Percentiles rank a stretch among this genome's conserved stretches.
Conservation (phyloP, 306 rosid species). For the Quercus alba region DNA sequence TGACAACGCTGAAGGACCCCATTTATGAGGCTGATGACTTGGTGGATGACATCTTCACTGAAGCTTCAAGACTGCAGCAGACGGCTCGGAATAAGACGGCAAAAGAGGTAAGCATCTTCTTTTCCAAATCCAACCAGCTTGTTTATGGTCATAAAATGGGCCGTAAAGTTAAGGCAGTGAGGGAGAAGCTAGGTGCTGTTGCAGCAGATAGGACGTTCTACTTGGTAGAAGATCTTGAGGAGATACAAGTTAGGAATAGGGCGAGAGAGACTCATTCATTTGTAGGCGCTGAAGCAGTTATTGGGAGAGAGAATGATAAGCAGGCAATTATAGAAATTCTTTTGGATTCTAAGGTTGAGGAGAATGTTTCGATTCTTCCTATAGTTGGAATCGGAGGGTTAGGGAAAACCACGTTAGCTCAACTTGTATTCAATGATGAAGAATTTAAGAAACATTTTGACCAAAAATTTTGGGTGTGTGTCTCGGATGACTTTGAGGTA, state of each 20-base stretch:
- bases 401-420: slow-evolving; percentile 19
- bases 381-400: slow-evolving; percentile 12
- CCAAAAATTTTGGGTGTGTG: background rate
- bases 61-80: background rate
- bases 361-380: background rate
- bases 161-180: background rate
- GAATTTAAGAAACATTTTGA: background rate
- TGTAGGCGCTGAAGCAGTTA: background rate
- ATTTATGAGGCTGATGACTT: background rate
- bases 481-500: background rate
- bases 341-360: background rate
- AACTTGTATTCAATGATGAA: background rate
- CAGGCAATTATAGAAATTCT: background rate
- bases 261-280: background rate
- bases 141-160: too few relatives aligned
- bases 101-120: background rate
- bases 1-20: background rate
- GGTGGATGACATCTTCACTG: background rate
- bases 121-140: background rate
- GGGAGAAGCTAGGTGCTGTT: too few relatives aligned
- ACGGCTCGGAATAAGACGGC: too few relatives aligned
- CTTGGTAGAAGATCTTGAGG: background rate
- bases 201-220: background rate
- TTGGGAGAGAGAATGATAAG: slow-evolving; percentile 16
- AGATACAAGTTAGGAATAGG: background rate